These are phyloP conservation scores for Eucalyptus sp. DNA, from an alignment of 345 rosid genomes.

Conservation along the genomic window DNA sequence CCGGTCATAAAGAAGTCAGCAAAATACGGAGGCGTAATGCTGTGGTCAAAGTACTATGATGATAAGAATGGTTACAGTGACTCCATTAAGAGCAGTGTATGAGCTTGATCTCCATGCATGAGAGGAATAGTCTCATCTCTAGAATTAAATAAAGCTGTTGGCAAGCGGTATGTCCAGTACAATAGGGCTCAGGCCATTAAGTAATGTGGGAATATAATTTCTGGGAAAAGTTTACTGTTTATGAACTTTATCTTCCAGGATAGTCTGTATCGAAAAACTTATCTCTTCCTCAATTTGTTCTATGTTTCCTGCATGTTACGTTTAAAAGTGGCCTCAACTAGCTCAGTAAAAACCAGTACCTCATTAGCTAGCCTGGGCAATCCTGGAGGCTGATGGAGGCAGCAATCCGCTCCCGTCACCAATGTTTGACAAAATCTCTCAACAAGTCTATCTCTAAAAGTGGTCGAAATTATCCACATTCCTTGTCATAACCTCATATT, in stretches of 20 bases:
- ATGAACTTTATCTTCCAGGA: neutral
- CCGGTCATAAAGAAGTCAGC: conserved; percentile 21
- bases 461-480: neutral
- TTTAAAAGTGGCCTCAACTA: neutral
- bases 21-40: conserved; percentile 55
- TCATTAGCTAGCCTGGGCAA: neutral
- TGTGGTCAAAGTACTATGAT: conserved; percentile 50
- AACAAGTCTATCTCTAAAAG: neutral
- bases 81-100: conserved; percentile 21
- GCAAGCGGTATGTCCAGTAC: neutral
- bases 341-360: neutral
- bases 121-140: neutral
- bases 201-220: neutral
- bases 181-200: neutral
- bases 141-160: neutral
- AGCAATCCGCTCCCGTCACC: neutral
- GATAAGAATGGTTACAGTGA: conserved; percentile 30
- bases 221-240: neutral
- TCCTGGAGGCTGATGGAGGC: neutral
- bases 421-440: neutral
- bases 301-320: neutral
- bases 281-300: neutral
- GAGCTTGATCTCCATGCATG: neutral
- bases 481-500: neutral
- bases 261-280: neutral